Base-by-base conservation (phyloP, 495 filamentous ascomycete genomes). In the Hypoxylon perforatum region DNA sequence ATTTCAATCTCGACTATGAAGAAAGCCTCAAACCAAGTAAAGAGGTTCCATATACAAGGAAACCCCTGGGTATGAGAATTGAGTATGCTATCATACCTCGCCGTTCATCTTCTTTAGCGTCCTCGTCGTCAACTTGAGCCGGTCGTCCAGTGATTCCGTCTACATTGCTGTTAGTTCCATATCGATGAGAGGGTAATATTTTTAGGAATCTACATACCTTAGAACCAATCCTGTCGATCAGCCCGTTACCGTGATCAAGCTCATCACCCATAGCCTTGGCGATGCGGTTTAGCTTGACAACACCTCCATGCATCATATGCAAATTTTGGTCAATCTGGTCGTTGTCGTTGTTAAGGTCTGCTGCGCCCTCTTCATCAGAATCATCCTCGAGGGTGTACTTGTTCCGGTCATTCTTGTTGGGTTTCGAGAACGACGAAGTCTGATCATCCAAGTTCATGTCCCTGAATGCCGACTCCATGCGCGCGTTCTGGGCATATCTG, bases 171-270 rank as follows among this genome's bases (percentile, higher is more conserved):
- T 77, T 47, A 77, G 75, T 49, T 12, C 10, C 6, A 14, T 19
- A 3, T 18, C 6, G 1, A 15, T 7, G 25, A 28, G 25, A 42
- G 9, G 15, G 19, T 56, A 21, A 33, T 12, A 45, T 19, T 35
- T 45, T n/a, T 15, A 10, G 17, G 23, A 11, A 44, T 17, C 22
- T 17, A 63, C 75, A 72, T 72, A 90, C 90, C 89, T 94, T 93
- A 42, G 75, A 77, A 48, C 78, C 88, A 65, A 96, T 91, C 58
- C 86, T 84, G 62, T 91, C 90, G 70, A 96, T 83, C 65, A 90
- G 83, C 61, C 81, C 80, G 75, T 94, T 94, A 75, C 93, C 90
- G 49, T 83, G 80, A 45, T 94, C 91, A 9, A 94, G 79, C 75
- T 94, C 92, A 23, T 83, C 72, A 19, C 90, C 88, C 30, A 91